Percentiles rank a stretch among this genome's conserved stretches.
Evolutionary conservation across 2,329 filamentous ascomycete species (phyloP).

Genomic region (Colletotrichum musae): DNA sequence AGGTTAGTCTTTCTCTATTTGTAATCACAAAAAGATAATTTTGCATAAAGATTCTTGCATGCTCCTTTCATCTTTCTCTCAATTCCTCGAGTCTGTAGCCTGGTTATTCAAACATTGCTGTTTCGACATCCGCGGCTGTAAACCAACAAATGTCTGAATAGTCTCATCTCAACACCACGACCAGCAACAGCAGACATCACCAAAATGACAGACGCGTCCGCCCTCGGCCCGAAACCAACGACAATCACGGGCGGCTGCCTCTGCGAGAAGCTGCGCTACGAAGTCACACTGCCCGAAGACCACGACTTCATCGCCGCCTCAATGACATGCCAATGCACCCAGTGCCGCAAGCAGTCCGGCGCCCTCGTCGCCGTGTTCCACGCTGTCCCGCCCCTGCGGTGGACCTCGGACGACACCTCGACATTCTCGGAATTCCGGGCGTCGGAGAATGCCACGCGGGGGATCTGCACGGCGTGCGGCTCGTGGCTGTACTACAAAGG

Average conservation of each 20-base stretch:
- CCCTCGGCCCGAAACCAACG: constrained; percentile 45
- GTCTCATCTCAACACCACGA: no score
- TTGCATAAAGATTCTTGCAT: background rate
- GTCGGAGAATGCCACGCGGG: constrained; percentile 56
- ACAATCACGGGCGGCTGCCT: constrained; percentile 66
- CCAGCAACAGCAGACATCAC: no score
- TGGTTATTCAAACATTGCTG: no score
- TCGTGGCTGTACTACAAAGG: constrained; percentile 63
- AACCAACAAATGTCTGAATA: background rate
- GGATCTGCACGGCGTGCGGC: constrained; percentile 65
- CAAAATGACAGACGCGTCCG: constrained; percentile 12
- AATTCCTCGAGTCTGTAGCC: no score
- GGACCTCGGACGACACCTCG: constrained; percentile 45
- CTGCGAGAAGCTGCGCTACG: constrained; percentile 65
- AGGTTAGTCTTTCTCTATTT: background rate
- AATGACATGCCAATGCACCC: constrained; percentile 68
- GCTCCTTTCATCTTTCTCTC: background rate
- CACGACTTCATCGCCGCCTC: constrained; percentile 62
- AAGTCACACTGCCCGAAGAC: constrained; percentile 59
- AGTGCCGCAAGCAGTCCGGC: constrained; percentile 68
- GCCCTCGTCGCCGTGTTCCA: constrained; percentile 61
- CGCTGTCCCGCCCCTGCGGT: constrained; percentile 55
- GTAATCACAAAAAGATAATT: background rate
- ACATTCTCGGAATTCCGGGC: constrained; percentile 58
- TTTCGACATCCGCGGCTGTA: no score